Evolutionary conservation across 2,329 filamentous ascomycete genomes (phyloP).

Genomic region (Neonectria ditissima): DNA sequence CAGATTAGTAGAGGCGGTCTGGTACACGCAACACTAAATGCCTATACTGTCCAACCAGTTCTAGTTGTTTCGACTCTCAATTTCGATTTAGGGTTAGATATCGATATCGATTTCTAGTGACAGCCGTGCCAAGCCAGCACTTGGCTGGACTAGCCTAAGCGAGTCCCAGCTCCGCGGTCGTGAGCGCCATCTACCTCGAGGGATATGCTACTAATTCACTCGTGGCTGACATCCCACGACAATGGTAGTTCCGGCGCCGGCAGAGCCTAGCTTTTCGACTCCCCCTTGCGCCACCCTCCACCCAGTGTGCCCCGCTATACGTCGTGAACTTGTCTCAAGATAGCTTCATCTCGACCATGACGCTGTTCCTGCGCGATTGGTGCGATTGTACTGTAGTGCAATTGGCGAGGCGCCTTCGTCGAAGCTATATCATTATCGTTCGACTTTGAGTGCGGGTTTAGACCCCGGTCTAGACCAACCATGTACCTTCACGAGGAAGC

Average conservation of each 20-base stretch:
- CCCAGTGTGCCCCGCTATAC: slow-evolving; percentile 37
- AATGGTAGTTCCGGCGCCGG: slow-evolving; percentile 7
- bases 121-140: not conserved
- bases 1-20: not conserved
- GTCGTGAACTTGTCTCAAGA: slow-evolving; percentile 34
- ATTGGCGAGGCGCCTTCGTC: not conserved
- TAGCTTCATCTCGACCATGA: slow-evolving; percentile 18
- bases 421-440: not conserved
- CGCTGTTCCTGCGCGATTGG: slow-evolving; percentile 11
- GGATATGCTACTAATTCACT: not conserved
- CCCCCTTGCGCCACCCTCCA: slow-evolving; percentile 14
- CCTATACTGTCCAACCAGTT: not conserved
- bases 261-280: slow-evolving; percentile 2
- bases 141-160: not conserved
- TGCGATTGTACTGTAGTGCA: not conserved
- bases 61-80: too few species aligned
- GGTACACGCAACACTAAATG: not conserved
- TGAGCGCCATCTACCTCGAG: slow-evolving; percentile 16
- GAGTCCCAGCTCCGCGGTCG: not conserved
- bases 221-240: slow-evolving; percentile 1
- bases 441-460: not conserved
- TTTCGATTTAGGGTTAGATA: not conserved
- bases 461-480: not conserved
- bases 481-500: slow-evolving; percentile 10
- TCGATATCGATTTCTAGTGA: not conserved